Evolutionary conservation across 1,139 yeast genomes (phyloP).

Genomic region (Kurtzmaniella quercitrusa): DNA sequence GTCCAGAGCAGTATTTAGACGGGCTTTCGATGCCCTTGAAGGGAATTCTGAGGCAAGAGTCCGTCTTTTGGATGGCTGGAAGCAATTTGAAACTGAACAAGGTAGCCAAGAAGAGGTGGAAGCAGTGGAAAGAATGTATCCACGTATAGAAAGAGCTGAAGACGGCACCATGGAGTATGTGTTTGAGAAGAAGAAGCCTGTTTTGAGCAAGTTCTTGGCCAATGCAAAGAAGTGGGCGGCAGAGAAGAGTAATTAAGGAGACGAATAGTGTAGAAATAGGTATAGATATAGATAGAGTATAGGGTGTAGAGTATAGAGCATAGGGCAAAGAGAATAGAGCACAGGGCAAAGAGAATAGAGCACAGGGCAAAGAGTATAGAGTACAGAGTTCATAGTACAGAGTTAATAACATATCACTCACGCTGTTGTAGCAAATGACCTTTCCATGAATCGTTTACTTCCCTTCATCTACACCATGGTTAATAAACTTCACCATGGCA

Average conservation of each 20-base stretch:
- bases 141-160: neutral
- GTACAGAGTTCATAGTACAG: too few species aligned
- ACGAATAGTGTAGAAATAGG: too few species aligned
- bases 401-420: too few species aligned
- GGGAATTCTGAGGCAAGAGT: conserved; percentile 41
- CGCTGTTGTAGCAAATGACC: too few species aligned
- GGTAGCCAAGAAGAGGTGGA: conserved; percentile 45
- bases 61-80: conserved; percentile 58
- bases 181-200: conserved; percentile 57
- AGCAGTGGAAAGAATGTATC: conserved; percentile 21
- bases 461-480: too few species aligned
- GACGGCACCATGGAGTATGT: conserved; percentile 43
- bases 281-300: too few species aligned
- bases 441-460: too few species aligned
- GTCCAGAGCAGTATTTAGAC: conserved; percentile 53
- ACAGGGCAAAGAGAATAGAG: too few species aligned
- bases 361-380: too few species aligned
- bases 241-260: neutral
- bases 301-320: too few species aligned
- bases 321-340: too few species aligned
- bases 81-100: conserved; percentile 58
- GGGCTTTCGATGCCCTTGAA: conserved; percentile 35
- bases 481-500: too few species aligned
- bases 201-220: conserved; percentile 51
- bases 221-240: conserved; percentile 59